Evolutionary conservation across 345 rosid species (phyloP), one percentile per base, ranked within the genome.

Genomic region (Lumnitzera racemosa): DNA sequence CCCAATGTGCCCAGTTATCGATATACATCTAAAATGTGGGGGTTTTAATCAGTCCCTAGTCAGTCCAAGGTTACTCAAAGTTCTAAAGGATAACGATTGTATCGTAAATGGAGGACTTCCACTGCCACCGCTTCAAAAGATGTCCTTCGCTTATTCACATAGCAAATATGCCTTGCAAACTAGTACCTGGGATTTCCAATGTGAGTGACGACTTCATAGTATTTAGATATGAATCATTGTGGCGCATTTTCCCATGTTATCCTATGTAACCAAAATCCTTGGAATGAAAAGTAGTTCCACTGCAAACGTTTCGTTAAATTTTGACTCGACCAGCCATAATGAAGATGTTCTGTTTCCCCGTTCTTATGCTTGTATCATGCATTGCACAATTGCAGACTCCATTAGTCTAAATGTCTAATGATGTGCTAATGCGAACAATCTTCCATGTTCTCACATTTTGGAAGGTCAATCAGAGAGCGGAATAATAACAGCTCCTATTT

Each of bases 131-230:
- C 63, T 71, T 5, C 73, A 75, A 46, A 55, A 17, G 4, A 51
- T 75, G 29, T 71, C 76, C 56, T 75, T 75, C 66, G 61, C 56
- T 49, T 75, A 75, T 53, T 49, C 76, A 13, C 76, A 75, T 31
- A 55, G 49, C 29, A 70, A 63, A 62, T 71, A 56, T 58, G 15
- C 50, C 48, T 25, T 75, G 68, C 70, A 54, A 2, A 68, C 71
- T 2, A 17, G 62, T 57, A 46, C 65, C 49, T 75, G 80, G 80
- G 55, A n/a, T 63, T 75, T 75, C 71, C 80, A 75, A 64, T 75
- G 80, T 52, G 80, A 75, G 65, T 75, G 53, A 66, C 2, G 15
- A 47, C 48, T 11, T 8, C 10, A 16, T 7, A 8, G 27, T 53
- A 20, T 53, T 29, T 9, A 4, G 17, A 1, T 53, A 17, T 53